These are phyloP conservation scores for Paragyromitra xinjiangensis DNA, from an alignment of 495 filamentous ascomycete genomes.

Conservation along the genomic window DNA sequence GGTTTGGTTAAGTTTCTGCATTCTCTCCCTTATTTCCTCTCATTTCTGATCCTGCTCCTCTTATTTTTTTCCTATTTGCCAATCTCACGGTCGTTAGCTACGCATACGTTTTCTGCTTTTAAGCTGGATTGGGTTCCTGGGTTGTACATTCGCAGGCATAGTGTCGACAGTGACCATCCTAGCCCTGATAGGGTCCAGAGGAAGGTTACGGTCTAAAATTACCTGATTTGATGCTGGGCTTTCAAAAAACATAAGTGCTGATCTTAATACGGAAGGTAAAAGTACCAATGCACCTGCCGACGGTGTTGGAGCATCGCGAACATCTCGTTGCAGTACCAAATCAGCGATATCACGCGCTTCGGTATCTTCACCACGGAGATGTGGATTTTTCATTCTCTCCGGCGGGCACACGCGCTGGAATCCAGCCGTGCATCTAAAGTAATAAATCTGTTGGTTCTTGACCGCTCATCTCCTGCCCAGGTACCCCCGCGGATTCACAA, in stretches of 20 bases:
- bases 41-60: not conserved
- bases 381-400: not conserved
- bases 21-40: not conserved
- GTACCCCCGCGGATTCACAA: not conserved
- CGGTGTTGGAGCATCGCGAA: not conserved
- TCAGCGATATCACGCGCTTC: not conserved
- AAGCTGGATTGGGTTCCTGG: not conserved
- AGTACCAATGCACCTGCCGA: not conserved
- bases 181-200: not conserved
- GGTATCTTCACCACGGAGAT: slow-evolving; percentile 6
- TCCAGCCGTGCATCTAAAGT: not conserved
- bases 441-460: not conserved
- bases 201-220: not conserved
- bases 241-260: not conserved
- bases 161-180: not conserved
- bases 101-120: not conserved
- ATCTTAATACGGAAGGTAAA: not conserved
- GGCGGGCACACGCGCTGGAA: slow-evolving; percentile 15
- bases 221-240: not conserved
- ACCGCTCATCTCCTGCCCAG: slow-evolving; percentile 5
- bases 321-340: not conserved
- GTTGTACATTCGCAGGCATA: slow-evolving; percentile 5
- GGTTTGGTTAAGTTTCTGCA: slow-evolving; percentile 15
- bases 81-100: not conserved
- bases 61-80: not conserved